Evolutionary conservation across 371 early-diverging fungal species (phyloP).

Genomic region (Parasitella parasitica): DNA sequence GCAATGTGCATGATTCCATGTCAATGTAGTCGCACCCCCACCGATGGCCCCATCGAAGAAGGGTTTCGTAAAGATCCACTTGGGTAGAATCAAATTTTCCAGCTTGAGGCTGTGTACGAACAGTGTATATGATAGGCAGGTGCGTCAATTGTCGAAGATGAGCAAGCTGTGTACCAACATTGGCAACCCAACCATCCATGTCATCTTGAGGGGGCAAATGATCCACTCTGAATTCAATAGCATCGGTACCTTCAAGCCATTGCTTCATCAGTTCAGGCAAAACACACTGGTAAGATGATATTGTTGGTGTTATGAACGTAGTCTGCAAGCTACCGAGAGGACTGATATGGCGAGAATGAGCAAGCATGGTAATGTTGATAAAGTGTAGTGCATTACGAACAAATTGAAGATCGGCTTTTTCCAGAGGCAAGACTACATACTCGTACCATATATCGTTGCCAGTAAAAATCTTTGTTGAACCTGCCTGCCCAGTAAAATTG

Average conservation of each 20-base stretch:
- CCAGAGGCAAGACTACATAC: not conserved
- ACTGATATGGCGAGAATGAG: not conserved
- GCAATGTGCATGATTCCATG: constrained; percentile 68
- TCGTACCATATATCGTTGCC: not conserved
- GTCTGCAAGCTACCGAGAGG: not conserved
- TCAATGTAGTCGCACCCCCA: constrained; percentile 93
- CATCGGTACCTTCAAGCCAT: constrained; percentile 72
- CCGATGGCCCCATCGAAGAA: constrained; percentile 63
- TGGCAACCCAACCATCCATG: constrained; percentile 25
- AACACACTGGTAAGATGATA: constrained; percentile 29
- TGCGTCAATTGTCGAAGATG: constrained; percentile 17
- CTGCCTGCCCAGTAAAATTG: not conserved
- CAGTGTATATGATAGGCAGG: constrained; percentile 86
- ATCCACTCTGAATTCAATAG: constrained; percentile 92
- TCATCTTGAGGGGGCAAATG: constrained; percentile 41
- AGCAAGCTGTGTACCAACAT: constrained; percentile 21
- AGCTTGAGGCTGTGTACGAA: constrained; percentile 81
- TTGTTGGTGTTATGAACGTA: constrained; percentile 59
- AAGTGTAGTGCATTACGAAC: not conserved
- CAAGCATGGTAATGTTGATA: not conserved
- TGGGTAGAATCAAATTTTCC: constrained; percentile 59
- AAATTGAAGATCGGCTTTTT: not conserved
- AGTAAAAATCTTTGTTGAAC: not conserved
- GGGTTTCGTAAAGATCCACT: constrained; percentile 56
- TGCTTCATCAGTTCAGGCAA: constrained; percentile 33